Percentiles rank a stretch among this genome's conserved stretches.
Conservation (phyloP, 768 basidiomycete species). For the Hortiboletus flavorubellus region DNA sequence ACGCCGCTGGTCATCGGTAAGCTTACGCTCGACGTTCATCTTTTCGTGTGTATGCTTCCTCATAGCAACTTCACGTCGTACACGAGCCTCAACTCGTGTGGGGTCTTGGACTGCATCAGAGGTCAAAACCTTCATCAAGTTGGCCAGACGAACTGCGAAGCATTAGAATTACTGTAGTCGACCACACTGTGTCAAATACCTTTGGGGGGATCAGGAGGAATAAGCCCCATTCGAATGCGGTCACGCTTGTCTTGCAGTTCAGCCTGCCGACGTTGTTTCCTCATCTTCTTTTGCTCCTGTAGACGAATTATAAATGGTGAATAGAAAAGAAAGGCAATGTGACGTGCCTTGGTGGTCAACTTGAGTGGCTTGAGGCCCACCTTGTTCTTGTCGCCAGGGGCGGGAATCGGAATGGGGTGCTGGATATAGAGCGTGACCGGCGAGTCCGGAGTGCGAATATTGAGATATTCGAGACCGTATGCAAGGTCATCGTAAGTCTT, state of each 20-base stretch:
- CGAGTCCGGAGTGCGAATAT: constrained; percentile 62
- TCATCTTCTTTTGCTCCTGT: constrained; percentile 94
- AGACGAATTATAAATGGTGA: constrained; percentile 1
- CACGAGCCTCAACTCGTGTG: constrained; percentile 94
- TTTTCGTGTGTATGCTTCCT: constrained; percentile 88
- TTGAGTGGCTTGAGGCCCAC: constrained; percentile 79
- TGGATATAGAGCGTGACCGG: constrained; percentile 91
- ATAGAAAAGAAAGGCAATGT: background rate
- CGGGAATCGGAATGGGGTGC: constrained; percentile 95
- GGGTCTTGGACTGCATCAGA: constrained; percentile 97
- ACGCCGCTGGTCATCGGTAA: constrained; percentile 84
- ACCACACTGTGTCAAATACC: constrained; percentile 41
- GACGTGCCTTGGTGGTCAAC: constrained; percentile 78
- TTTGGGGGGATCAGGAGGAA: constrained; percentile 95
- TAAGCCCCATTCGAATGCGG: constrained; percentile 90
- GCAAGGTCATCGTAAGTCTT: constrained; percentile 77
- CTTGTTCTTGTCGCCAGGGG: constrained; percentile 82
- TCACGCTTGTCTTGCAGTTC: constrained; percentile 94
- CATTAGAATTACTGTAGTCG: background rate
- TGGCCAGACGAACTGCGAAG: constrained; percentile 78
- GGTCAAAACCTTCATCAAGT: constrained; percentile 96
- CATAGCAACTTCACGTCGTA: constrained; percentile 88
- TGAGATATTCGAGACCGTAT: constrained; percentile 53
- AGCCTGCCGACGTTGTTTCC: constrained; percentile 82
- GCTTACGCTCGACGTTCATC: constrained; percentile 88